phyloP scores from a whole-genome alignment of 2,329 filamentous ascomycete species.

The Alternaria incomplexa region DNA sequence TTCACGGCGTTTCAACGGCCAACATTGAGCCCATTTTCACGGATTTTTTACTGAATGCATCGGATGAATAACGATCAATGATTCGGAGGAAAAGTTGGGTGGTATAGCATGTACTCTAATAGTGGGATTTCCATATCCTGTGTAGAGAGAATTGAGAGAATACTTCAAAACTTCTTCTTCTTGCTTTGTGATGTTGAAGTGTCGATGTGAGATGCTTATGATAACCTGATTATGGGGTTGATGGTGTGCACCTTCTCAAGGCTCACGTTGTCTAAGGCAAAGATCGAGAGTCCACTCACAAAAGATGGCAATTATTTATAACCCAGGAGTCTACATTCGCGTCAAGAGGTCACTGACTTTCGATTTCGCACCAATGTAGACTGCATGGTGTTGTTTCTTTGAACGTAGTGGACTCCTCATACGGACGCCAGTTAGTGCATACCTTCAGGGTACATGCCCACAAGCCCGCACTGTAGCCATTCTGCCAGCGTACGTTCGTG shows the following conservation, averaged over 20 bases:
- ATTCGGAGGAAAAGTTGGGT: conserved; percentile 45
- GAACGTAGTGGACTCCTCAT: too few relatives aligned
- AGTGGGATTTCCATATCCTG: conserved; percentile 27
- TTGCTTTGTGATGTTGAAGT: conserved; percentile 13
- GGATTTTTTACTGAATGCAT: conserved; percentile 39
- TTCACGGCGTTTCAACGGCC: conserved; percentile 43
- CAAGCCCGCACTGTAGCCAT: too few relatives aligned
- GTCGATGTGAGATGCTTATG: neutral
- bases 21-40: conserved; percentile 34
- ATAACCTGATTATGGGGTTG: too few relatives aligned
- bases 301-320: neutral
- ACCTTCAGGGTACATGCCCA: too few relatives aligned
- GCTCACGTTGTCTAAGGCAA: neutral
- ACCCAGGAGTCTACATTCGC: neutral
- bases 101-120: conserved; percentile 43
- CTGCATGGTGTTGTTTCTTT: neutral
- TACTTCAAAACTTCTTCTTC: conserved; percentile 24
- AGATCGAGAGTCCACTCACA: too few relatives aligned
- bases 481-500: too few relatives aligned
- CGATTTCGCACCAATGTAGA: neutral
- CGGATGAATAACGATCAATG: conserved; percentile 47
- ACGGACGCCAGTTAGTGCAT: too few relatives aligned
- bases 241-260: neutral
- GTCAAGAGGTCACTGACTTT: neutral
- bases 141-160: conserved; percentile 35